Conservation (phyloP, 2,329 filamentous ascomycete species). For the Blastomyces gilchristii region DNA sequence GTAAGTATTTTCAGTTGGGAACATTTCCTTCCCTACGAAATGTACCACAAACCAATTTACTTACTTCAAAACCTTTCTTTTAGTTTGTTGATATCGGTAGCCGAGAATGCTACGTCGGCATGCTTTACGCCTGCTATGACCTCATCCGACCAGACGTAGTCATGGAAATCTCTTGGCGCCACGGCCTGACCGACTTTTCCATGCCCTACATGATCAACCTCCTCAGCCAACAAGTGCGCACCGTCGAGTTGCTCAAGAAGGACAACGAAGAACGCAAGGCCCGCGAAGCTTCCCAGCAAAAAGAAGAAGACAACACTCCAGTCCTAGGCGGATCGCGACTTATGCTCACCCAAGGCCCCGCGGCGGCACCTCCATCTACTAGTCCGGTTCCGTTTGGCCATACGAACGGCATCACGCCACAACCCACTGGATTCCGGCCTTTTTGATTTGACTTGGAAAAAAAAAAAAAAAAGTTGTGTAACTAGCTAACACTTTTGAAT, state of each 20-base stretch:
- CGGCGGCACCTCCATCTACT: slow-evolving; percentile 33
- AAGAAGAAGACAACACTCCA: slow-evolving; percentile 85
- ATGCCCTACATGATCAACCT: slow-evolving; percentile 99
- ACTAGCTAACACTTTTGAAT: not conserved
- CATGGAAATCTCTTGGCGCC: slow-evolving; percentile 92
- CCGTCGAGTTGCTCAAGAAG: slow-evolving; percentile 74
- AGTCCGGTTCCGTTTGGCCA: slow-evolving; percentile 61
- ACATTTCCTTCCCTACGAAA: not conserved
- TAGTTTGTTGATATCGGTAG: slow-evolving; percentile 99
- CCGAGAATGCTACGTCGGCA: slow-evolving; percentile 98
- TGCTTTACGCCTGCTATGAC: slow-evolving; percentile 98
- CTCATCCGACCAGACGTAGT: slow-evolving; percentile 87
- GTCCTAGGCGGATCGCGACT: slow-evolving; percentile 81
- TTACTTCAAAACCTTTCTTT: slow-evolving; percentile 25
- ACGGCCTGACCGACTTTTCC: slow-evolving; percentile 88
- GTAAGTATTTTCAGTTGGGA: slow-evolving; percentile 53
- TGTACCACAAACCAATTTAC: slow-evolving; percentile 2
- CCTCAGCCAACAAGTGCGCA: slow-evolving; percentile 77
- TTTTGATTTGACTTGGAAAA: slow-evolving; percentile 32
- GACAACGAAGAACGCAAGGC: slow-evolving; percentile 92
- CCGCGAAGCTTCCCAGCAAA: slow-evolving; percentile 61
- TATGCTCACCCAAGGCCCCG: slow-evolving; percentile 90
- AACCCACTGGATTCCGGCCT: slow-evolving; percentile 65
- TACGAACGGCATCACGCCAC: slow-evolving; percentile 78
- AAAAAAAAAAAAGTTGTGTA: not conserved